Conservation (phyloP, 2,329 filamentous ascomycete genomes). For the Teratosphaeria epicoccoides region DNA sequence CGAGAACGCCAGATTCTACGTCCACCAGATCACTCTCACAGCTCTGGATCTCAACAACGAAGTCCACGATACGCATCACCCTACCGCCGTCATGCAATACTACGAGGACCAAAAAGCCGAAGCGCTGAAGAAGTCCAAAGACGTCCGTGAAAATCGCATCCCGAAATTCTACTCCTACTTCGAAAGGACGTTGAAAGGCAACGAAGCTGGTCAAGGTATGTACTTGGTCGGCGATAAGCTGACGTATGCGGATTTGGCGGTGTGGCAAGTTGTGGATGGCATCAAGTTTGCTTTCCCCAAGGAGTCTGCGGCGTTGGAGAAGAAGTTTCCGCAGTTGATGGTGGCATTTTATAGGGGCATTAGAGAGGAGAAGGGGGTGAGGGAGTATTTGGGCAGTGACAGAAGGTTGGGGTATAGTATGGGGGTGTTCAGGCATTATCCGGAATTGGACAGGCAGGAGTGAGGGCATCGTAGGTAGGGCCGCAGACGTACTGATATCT, state of each 20-base stretch:
- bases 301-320: slow-evolving; percentile 46
- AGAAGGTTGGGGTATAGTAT: slow-evolving; percentile 50
- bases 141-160: slow-evolving; percentile 51
- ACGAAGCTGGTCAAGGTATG: slow-evolving; percentile 45
- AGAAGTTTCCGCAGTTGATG: slow-evolving; percentile 53
- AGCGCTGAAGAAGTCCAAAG: slow-evolving; percentile 44
- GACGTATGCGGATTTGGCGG: slow-evolving; percentile 61
- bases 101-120: slow-evolving; percentile 70
- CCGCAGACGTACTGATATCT: too few species aligned
- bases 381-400: slow-evolving; percentile 57
- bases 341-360: slow-evolving; percentile 51
- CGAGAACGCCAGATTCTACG: slow-evolving; percentile 38
- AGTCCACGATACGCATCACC: slow-evolving; percentile 66
- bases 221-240: slow-evolving; percentile 57
- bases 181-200: slow-evolving; percentile 51
- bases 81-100: slow-evolving; percentile 38
- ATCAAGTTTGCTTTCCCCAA: slow-evolving; percentile 60
- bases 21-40: slow-evolving; percentile 57
- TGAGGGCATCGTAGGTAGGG: not conserved
- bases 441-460: slow-evolving; percentile 50
- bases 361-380: slow-evolving; percentile 52
- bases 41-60: slow-evolving; percentile 64
- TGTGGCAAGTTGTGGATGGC: slow-evolving; percentile 55
- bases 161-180: slow-evolving; percentile 66
- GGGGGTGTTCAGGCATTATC: slow-evolving; percentile 63